These are phyloP conservation scores for Leccinum angustisporum DNA, from an alignment of 1,284 basidiomycete genomes.

Conservation along the genomic window DNA sequence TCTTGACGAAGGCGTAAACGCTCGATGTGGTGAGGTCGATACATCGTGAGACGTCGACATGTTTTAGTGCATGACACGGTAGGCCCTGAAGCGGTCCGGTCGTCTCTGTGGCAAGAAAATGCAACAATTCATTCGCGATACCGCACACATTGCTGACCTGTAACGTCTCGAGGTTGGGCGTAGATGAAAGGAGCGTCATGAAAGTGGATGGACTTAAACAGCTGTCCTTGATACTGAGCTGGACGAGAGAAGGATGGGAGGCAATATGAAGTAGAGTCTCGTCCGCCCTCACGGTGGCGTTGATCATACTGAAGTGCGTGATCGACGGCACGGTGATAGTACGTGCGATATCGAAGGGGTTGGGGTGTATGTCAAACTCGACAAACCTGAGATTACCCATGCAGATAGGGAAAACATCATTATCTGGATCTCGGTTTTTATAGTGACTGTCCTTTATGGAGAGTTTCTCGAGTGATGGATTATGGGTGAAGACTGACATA, in stretches of 20 bases:
- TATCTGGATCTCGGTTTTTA: not conserved
- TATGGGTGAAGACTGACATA: slow-evolving; percentile 13
- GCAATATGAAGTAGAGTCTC: slow-evolving; percentile 20
- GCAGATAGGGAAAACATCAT: not conserved
- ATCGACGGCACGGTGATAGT: slow-evolving; percentile 24
- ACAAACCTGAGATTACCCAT: slow-evolving; percentile 25
- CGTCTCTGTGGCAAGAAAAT: slow-evolving; percentile 37
- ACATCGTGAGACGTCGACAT: slow-evolving; percentile 57
- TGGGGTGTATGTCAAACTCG: slow-evolving; percentile 1
- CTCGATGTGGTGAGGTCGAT: slow-evolving; percentile 52
- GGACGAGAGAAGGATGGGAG: slow-evolving; percentile 19
- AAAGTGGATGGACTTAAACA: slow-evolving; percentile 25
- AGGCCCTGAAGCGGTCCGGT: slow-evolving; percentile 13
- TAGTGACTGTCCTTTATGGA: too few species aligned
- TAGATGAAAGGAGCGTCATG: slow-evolving; percentile 36
- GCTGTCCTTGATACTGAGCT: slow-evolving; percentile 23
- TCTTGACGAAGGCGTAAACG: slow-evolving; percentile 55
- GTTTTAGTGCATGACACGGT: slow-evolving; percentile 51
- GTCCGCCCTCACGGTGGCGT: slow-evolving; percentile 1
- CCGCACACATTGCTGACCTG: slow-evolving; percentile 37
- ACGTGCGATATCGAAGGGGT: slow-evolving; percentile 9
- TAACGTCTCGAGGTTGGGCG: slow-evolving; percentile 44
- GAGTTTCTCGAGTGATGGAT: slow-evolving; percentile 27
- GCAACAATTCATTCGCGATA: slow-evolving; percentile 41
- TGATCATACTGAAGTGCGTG: slow-evolving; percentile 15